Percentiles rank a stretch among this genome's conserved stretches.
Conservation (phyloP, 495 filamentous ascomycete genomes). For the Penicillium psychrofluorescens region DNA sequence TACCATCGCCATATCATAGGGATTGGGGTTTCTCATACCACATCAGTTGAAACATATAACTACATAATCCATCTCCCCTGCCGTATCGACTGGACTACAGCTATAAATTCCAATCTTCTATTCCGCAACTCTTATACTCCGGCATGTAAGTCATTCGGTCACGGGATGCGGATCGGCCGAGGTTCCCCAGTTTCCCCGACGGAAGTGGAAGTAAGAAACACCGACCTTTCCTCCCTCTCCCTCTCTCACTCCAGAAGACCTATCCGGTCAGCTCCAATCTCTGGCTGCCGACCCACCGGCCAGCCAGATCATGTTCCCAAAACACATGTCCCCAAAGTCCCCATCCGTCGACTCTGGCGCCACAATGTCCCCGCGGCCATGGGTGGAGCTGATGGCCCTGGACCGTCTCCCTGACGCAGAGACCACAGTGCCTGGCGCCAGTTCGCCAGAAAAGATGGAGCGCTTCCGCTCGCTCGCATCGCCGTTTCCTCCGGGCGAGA, state of each 20-base stretch:
- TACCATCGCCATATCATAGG: too few relatives aligned
- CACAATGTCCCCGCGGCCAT: conserved; percentile 13
- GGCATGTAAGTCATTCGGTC: not conserved
- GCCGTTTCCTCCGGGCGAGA: conserved; percentile 24
- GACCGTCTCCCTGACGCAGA: conserved; percentile 13
- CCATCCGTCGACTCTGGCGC: conserved; percentile 1
- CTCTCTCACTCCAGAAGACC: not conserved
- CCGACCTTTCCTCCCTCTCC: not conserved
- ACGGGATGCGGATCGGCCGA: conserved; percentile 2
- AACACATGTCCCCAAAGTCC: conserved; percentile 1
- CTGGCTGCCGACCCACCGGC: too few relatives aligned
- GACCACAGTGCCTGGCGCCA: not conserved
- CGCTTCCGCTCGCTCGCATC: conserved; percentile 24
- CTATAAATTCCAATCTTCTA: too few relatives aligned
- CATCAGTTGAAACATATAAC: too few relatives aligned
- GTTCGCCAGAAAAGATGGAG: conserved; percentile 22
- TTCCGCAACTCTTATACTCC: too few relatives aligned
- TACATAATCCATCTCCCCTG: too few relatives aligned
- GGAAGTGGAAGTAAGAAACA: not conserved
- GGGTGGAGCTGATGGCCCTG: conserved; percentile 28
- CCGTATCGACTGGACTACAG: too few relatives aligned
- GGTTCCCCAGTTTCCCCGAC: conserved; percentile 6
- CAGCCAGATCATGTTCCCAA: conserved; percentile 6
- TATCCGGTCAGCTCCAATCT: too few relatives aligned
- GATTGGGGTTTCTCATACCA: too few relatives aligned